Evolutionary conservation across 192 early-diverging fungal genomes (phyloP).

Genomic region (Gamsiella multidivaricata): DNA sequence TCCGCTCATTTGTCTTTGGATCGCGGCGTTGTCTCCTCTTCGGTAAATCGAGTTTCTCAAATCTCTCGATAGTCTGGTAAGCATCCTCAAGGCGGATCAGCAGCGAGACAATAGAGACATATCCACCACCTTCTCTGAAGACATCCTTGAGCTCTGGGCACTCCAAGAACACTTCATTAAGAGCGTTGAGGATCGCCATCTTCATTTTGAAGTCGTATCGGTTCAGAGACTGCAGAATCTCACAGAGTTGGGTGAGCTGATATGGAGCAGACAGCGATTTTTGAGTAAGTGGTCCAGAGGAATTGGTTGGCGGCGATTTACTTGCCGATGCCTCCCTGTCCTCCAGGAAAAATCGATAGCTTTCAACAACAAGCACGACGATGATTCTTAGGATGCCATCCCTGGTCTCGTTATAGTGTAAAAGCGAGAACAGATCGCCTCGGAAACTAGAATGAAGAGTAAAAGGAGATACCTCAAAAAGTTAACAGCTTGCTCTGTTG

Average conservation of each 20-base stretch:
- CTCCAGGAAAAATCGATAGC: slow-evolving; percentile 47
- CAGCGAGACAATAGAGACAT: slow-evolving; percentile 67
- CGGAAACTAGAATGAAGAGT: slow-evolving; percentile 44
- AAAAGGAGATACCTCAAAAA: not conserved
- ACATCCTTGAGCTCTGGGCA: slow-evolving; percentile 63
- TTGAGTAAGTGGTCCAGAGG: slow-evolving; percentile 12
- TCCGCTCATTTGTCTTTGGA: slow-evolving; percentile 39
- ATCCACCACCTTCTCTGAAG: slow-evolving; percentile 70
- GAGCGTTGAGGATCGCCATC: slow-evolving; percentile 63
- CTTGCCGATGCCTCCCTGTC: slow-evolving; percentile 21
- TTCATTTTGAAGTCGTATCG: slow-evolving; percentile 67
- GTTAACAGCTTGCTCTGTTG: not conserved
- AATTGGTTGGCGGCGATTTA: slow-evolving; percentile 22
- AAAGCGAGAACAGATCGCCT: slow-evolving; percentile 65
- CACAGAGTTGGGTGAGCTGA: slow-evolving; percentile 67
- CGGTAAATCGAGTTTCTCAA: slow-evolving; percentile 23
- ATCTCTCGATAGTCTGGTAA: slow-evolving; percentile 42
- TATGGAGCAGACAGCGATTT: slow-evolving; percentile 51
- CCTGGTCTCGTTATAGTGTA: slow-evolving; percentile 65
- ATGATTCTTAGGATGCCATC: slow-evolving; percentile 61
- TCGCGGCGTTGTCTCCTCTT: slow-evolving; percentile 26
- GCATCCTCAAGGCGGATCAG: slow-evolving; percentile 65
- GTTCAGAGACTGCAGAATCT: slow-evolving; percentile 65
- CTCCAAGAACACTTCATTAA: slow-evolving; percentile 60
- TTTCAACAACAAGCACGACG: slow-evolving; percentile 61